Evolutionary conservation across 106 monocot species (phyloP), one percentile per base, ranked within the genome.

Genomic region (Dendrobium huoshanense): DNA sequence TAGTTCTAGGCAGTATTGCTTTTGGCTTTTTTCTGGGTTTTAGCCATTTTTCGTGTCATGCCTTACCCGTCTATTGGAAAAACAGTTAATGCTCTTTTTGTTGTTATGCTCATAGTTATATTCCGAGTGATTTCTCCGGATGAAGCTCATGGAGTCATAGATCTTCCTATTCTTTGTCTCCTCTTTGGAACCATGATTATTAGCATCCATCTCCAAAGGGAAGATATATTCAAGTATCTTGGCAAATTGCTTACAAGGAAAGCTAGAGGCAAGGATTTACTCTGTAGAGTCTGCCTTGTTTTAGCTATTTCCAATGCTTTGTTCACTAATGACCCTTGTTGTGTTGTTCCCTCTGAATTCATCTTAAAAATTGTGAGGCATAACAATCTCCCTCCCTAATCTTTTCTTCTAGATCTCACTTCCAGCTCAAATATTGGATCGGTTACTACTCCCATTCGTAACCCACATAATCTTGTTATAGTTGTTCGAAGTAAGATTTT

Each of bases 181-280:
- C 87, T 90, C 79, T 90, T 90, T n/a, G 85, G 87, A 68, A 86
- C 89, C 64, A 89, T 89, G 88, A 86, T 89, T 4, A 83, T 86
- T 43, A 86, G 86, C 72, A 24, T 49, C 31, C 86, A 86, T 29
- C 86, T 89, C 22, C 86, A 89, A 48, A 83, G 81, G 78, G 88
- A 80, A 15, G 85, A 88, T 61, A 85, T 88, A 85, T 88, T 88
- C 72, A 80, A 85, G 72, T 85, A 88, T 41, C 75, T 88, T 5
- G 80, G 83, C 1, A 88, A 81, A 49, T 49, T 88, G 16, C 78
- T 88, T 15, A 80, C 77, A 7, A 85, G 85, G 85, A 88, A 88
- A 54, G 83, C 80, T 59, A 72, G 88, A 48, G 83, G 85, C 47
- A 88, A 85, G 58, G 88, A 88, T 59, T 54, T 85, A 59, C 85